Base-by-base conservation (phyloP, 2,329 filamentous ascomycete species). In the Shiraia bambusicola region DNA sequence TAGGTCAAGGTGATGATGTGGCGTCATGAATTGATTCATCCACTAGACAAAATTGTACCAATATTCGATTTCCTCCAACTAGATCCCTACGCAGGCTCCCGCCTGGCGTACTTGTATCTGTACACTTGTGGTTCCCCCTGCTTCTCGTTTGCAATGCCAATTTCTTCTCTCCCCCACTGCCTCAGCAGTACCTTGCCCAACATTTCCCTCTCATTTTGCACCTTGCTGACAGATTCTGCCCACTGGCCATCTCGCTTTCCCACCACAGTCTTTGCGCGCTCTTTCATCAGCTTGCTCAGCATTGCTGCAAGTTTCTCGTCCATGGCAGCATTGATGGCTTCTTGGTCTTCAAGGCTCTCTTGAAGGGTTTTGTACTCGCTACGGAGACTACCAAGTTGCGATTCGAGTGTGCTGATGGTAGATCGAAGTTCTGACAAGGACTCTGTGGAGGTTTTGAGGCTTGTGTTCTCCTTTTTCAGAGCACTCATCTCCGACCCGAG, bases 161-260 rank as follows among this genome's bases (percentile, higher is more conserved):
- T 47, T 37, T 69, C 65, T 42, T 66, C 61, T 28, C 53, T 59
- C 8, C 65, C 65, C 65, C 65, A 69, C 39, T 69, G 61, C 47
- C 63, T 47, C 56, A 69, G 52, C 28, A 67, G 27, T 17, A 65
- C 61, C 35, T 57, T 61, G 0, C 62, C 61, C 44, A 66, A 34
- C 14, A 66, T 30, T 33, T 65, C 59, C 37, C 53, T 56, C 40
- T 69, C 65, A 2, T 27, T 43, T 17, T 53, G 45, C 10, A 56
- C 26, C n/a, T 49, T 44, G 17, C 45, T 42, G 12, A 63, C 47
- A 29, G 43, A 59, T 34, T 62, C 59, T 12, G 48, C 54, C 65
- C 65, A 68, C 49, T 67, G 62, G 6, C 56, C 61, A 36, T 68
- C 65, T 9, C 65, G 43, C 37, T 59, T 60, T 2, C 56, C 54